These are phyloP conservation scores for Fagopyrum homotropicum DNA, from an alignment of 148 eudicot species.

Conservation along the genomic window DNA sequence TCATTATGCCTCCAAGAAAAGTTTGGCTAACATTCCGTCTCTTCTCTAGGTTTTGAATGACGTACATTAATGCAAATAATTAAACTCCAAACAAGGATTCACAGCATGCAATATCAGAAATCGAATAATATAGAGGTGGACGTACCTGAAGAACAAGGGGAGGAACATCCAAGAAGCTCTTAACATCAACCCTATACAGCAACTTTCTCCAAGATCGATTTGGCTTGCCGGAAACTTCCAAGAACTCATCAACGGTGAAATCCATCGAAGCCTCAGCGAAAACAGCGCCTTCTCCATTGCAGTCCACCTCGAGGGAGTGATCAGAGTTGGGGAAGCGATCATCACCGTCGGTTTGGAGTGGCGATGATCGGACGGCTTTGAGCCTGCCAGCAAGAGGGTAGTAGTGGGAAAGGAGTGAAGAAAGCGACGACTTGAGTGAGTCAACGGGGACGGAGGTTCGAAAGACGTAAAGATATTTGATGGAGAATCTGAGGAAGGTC, in stretches of 20 bases:
- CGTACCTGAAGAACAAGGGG: constrained; percentile 84
- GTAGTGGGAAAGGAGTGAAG: constrained; percentile 55
- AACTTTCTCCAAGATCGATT: constrained; percentile 76
- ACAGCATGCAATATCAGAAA: too few species aligned
- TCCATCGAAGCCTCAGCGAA: constrained; percentile 74
- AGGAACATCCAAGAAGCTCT: constrained; percentile 71
- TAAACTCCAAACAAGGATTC: too few species aligned
- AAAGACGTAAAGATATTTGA: constrained; percentile 66
- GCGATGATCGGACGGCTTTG: constrained; percentile 23
- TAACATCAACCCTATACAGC: constrained; percentile 51
- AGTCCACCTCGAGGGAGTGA: constrained; percentile 66
- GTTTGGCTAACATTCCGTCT: neutral
- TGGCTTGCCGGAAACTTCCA: constrained; percentile 47
- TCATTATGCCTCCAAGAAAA: neutral
- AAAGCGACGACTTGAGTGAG: constrained; percentile 46
- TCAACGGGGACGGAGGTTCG: constrained; percentile 30
- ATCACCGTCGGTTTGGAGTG: constrained; percentile 31
- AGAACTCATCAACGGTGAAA: constrained; percentile 43
- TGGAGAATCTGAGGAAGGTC: constrained; percentile 74
- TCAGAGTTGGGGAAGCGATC: constrained; percentile 18
- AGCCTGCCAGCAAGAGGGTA: constrained; percentile 91
- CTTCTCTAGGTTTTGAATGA: neutral
- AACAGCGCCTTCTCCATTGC: constrained; percentile 85
- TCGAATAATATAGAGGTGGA: too few species aligned
- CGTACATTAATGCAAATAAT: too few species aligned